A percentile compares a stretch with the other conserved stretches of the same genome.
Conservation (phyloP, 2,329 filamentous ascomycete species). For the Harringtonia lauricola region DNA sequence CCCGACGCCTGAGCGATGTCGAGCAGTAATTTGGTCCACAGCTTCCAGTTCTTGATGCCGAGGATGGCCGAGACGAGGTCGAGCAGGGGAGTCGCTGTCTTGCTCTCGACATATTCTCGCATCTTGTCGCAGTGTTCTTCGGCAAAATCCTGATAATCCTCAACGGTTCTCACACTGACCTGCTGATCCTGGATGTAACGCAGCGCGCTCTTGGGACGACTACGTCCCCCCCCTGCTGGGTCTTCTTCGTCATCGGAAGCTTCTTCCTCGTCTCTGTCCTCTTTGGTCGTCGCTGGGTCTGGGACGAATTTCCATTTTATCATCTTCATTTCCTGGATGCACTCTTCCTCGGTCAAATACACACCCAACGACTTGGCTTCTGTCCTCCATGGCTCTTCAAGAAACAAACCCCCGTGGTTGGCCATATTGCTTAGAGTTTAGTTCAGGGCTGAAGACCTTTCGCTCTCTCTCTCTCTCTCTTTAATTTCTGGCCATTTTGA, state of each 20-base stretch:
- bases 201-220: neutral
- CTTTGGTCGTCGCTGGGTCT: neutral
- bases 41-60: neutral
- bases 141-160: neutral
- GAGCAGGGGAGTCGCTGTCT: neutral
- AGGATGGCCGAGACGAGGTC: neutral
- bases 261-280: neutral
- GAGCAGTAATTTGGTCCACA: neutral
- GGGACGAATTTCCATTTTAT: neutral
- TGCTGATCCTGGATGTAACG: neutral
- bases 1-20: neutral
- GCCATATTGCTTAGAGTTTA: neutral
- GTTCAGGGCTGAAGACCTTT: no score
- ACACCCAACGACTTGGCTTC: neutral
- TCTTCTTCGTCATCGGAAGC: neutral
- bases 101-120: neutral
- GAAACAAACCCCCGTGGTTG: neutral
- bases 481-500: no score
- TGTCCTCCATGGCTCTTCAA: neutral
- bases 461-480: no score
- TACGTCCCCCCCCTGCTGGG: no score
- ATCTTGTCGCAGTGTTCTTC: neutral
- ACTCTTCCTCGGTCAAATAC: neutral
- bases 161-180: neutral
- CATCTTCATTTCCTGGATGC: neutral